Evolutionary conservation across 805 yeast species (phyloP).

Genomic region (Wickerhamiella kurtzmanii): DNA sequence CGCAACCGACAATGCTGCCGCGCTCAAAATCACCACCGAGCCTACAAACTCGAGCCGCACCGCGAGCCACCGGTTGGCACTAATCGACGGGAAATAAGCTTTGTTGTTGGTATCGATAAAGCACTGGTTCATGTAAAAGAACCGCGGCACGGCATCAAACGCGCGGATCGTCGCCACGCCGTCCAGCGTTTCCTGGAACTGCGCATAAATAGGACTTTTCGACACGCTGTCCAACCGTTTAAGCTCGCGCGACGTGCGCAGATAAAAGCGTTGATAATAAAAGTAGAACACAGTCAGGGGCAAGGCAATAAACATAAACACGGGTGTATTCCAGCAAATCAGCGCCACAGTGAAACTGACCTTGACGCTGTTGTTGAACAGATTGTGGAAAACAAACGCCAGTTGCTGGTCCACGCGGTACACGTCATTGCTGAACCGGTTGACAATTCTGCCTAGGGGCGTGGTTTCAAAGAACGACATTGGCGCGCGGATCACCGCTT

Average conservation of each 20-base stretch:
- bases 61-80: constrained; percentile 95
- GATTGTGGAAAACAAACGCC: constrained; percentile 26
- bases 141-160: constrained; percentile 51
- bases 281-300: constrained; percentile 57
- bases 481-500: constrained; percentile 67
- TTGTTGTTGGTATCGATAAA: constrained; percentile 74
- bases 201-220: constrained; percentile 67
- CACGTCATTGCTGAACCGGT: constrained; percentile 81
- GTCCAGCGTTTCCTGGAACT: constrained; percentile 63
- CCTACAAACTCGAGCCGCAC: constrained; percentile 88
- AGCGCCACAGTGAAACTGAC: constrained; percentile 58
- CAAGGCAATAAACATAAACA: constrained; percentile 52
- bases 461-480: constrained; percentile 93
- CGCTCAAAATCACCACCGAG: constrained; percentile 69
- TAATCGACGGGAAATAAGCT: constrained; percentile 83
- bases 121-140: constrained; percentile 38
- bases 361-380: constrained; percentile 25
- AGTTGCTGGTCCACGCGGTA: constrained; percentile 73
- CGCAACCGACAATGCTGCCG: constrained; percentile 70
- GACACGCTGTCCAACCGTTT: constrained; percentile 59
- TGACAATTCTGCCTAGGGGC: constrained; percentile 82
- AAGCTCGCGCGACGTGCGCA: constrained; percentile 60
- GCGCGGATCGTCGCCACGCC: constrained; percentile 76
- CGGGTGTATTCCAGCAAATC: constrained; percentile 80
- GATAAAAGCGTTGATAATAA: constrained; percentile 58